These are phyloP conservation scores for Picea glauca DNA, from an alignment of 75 land plant species.

Conservation along the genomic window DNA sequence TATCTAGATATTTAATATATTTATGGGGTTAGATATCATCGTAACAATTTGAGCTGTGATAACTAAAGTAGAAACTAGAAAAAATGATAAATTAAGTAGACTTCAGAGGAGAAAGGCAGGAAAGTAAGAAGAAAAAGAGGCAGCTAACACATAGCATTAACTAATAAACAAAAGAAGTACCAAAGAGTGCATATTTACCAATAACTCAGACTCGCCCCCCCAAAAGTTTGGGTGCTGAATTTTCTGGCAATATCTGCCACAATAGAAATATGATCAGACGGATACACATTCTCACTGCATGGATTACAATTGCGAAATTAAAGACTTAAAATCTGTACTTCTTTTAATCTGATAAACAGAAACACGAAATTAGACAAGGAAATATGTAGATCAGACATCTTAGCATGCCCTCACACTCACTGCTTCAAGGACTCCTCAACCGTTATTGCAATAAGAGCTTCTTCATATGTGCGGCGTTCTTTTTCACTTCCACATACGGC, in stretches of 20 bases:
- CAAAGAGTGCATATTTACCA: slow-evolving; percentile 41
- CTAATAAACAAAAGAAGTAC: not conserved
- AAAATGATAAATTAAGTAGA: too few species aligned
- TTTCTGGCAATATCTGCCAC: slow-evolving; percentile 80
- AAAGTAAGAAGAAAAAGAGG: not conserved
- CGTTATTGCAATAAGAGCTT: slow-evolving; percentile 82
- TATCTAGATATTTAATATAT: too few species aligned
- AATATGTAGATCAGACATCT: not conserved
- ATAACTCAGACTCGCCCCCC: slow-evolving; percentile 94
- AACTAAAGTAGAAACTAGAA: too few species aligned
- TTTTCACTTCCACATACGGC: slow-evolving; percentile 69
- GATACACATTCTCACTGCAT: not conserved
- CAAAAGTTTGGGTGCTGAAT: slow-evolving; percentile 75
- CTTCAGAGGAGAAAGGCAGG: too few species aligned
- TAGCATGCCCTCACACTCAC: slow-evolving; percentile 20
- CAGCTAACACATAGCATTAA: not conserved
- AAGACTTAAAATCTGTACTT: not conserved
- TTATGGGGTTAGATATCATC: too few species aligned
- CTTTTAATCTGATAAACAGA: slow-evolving; percentile 1
- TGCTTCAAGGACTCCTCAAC: slow-evolving; percentile 79
- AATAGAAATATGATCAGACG: slow-evolving; percentile 7
- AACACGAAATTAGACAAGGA: not conserved
- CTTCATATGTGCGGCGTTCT: slow-evolving; percentile 62
- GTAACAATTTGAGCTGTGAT: too few species aligned
- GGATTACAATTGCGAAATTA: not conserved